A percentile compares a stretch with the other conserved stretches of the same genome.
Conservation (phyloP, 176 grass and related monocot species). For the Rhynchospora breviuscula region DNA sequence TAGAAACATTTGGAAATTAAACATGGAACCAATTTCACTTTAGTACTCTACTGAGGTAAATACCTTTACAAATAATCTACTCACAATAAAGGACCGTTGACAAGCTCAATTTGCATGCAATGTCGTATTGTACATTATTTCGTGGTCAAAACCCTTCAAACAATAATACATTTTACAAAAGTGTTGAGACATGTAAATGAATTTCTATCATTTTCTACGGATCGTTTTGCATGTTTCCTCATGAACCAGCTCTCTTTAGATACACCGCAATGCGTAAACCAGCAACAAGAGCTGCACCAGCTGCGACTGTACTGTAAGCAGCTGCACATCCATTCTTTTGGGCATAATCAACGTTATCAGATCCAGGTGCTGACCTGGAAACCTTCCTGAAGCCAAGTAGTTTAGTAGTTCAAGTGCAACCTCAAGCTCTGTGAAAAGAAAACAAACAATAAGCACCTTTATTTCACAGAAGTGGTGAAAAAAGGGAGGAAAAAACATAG, state of each 20-base stretch:
- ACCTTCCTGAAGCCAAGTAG: constrained; percentile 46
- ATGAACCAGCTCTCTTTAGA: constrained; percentile 58
- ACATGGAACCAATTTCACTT: background rate
- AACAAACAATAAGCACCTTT: background rate
- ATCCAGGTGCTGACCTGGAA: background rate
- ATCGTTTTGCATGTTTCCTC: background rate
- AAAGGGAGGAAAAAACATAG: too few relatives aligned
- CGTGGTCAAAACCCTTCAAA: background rate
- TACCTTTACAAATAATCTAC: background rate
- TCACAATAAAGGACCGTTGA: background rate
- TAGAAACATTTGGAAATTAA: background rate
- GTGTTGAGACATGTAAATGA: background rate
- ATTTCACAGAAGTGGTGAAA: too few relatives aligned
- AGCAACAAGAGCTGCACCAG: constrained; percentile 73
- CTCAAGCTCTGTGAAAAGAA: constrained; percentile 53
- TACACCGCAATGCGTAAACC: constrained; percentile 86
- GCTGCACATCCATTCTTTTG: constrained; percentile 78
- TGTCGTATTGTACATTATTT: constrained; percentile 11
- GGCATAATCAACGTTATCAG: constrained; percentile 52
- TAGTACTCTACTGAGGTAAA: background rate
- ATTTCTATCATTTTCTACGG: background rate
- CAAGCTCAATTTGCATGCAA: constrained; percentile 10
- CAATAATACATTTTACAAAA: background rate
- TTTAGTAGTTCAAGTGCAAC: constrained; percentile 54
- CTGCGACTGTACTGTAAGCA: constrained; percentile 63